Percentiles rank a stretch among this genome's conserved stretches.
phyloP scores from a whole-genome alignment of 768 basidiomycete species.

The Calocybe cyanea region DNA sequence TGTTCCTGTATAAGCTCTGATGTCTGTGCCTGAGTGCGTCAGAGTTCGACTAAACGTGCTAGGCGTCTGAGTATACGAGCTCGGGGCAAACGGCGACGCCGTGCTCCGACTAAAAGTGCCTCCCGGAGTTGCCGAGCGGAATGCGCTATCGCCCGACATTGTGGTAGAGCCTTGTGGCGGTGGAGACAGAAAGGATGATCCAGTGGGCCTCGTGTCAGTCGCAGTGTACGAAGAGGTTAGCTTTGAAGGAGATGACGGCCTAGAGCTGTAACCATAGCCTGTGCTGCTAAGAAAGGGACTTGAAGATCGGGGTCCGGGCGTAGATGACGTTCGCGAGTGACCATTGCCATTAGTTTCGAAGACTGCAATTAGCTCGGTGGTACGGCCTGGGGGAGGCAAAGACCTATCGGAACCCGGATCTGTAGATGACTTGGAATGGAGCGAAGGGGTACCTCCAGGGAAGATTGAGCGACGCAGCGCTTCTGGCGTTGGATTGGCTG shows the following conservation, averaged over 20 bases:
- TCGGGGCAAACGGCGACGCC: slow-evolving; percentile 30
- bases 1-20: slow-evolving; percentile 24
- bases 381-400: slow-evolving; percentile 51
- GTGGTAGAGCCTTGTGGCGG: slow-evolving; percentile 35
- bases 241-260: slow-evolving; percentile 46
- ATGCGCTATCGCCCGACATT: slow-evolving; percentile 20
- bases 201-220: slow-evolving; percentile 26
- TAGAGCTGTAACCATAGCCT: slow-evolving; percentile 34
- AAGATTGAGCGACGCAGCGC: slow-evolving; percentile 44
- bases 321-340: slow-evolving; percentile 55
- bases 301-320: slow-evolving; percentile 37
- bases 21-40: slow-evolving; percentile 22
- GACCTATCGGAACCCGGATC: slow-evolving; percentile 48
- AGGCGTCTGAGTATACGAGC: slow-evolving; percentile 32
- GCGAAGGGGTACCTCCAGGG: slow-evolving; percentile 30
- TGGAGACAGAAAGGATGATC: slow-evolving; percentile 48
- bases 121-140: slow-evolving; percentile 26
- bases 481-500: slow-evolving; percentile 40
- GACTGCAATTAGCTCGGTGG: slow-evolving; percentile 70
- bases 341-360: slow-evolving; percentile 50
- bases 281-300: slow-evolving; percentile 33
- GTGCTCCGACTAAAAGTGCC: slow-evolving; percentile 21
- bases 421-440: slow-evolving; percentile 55
- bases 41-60: slow-evolving; percentile 30
- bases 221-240: slow-evolving; percentile 34